Evolutionary conservation across 371 early-diverging fungal species (phyloP).

Genomic region (Mortierella sp.): DNA sequence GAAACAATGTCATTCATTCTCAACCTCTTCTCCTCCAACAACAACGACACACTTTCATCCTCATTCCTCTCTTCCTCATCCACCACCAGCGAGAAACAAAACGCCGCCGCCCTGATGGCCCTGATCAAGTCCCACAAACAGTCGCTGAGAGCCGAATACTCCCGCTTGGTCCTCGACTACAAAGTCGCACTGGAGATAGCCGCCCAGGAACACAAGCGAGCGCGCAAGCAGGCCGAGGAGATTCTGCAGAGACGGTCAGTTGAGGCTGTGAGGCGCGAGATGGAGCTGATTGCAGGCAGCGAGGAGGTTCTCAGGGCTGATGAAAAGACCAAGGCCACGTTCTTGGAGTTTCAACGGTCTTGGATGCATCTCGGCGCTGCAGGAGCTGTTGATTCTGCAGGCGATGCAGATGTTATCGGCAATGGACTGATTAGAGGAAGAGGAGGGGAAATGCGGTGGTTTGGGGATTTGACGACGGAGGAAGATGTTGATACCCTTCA

Average conservation of each 20-base stretch:
- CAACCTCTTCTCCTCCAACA: constrained; percentile 26
- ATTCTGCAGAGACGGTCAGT: neutral
- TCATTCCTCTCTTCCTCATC: neutral
- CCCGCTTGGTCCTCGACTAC: neutral
- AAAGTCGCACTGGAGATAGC: neutral
- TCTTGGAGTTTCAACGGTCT: neutral
- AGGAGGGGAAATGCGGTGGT: no score
- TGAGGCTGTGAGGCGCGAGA: neutral
- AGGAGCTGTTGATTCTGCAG: no score
- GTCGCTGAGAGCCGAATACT: constrained; percentile 7
- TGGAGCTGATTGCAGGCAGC: neutral
- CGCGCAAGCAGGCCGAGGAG: neutral
- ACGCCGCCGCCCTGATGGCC: constrained; percentile 30
- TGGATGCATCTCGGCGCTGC: neutral
- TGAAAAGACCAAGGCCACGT: neutral
- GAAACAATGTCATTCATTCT: constrained; percentile 31
- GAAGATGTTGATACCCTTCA: no score
- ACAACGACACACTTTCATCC: neutral
- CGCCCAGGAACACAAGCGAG: constrained; percentile 2
- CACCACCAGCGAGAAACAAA: constrained; percentile 23
- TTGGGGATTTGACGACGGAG: no score
- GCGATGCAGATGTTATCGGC: no score
- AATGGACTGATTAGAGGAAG: no score
- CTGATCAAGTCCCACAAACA: constrained; percentile 33
- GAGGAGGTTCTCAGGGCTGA: neutral